These are phyloP conservation scores for Coemansia umbellata DNA, from an alignment of 192 early-diverging fungal species.

Conservation along the genomic window DNA sequence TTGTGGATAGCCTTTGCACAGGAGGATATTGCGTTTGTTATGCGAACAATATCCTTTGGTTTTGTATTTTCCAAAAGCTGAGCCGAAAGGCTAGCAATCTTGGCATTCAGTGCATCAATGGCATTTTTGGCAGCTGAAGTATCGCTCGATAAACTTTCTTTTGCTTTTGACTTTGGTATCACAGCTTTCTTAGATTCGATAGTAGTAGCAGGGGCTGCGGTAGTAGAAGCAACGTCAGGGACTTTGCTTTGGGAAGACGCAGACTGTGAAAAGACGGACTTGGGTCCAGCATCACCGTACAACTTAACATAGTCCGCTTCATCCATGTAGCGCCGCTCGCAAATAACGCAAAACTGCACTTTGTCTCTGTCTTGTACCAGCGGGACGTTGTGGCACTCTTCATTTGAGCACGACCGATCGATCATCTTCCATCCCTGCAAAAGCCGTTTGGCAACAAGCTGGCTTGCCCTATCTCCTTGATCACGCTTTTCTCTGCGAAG, in stretches of 20 bases:
- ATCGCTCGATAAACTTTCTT: too few relatives aligned
- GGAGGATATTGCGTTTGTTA: slow-evolving; percentile 20
- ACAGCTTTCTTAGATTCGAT: too few relatives aligned
- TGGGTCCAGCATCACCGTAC: slow-evolving; percentile 10
- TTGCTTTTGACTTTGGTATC: neutral
- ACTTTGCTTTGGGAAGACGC: too few relatives aligned
- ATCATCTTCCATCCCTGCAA: slow-evolving; percentile 47
- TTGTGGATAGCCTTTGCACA: slow-evolving; percentile 22
- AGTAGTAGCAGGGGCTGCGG: too few relatives aligned
- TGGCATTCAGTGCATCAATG: slow-evolving; percentile 15
- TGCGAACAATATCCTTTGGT: slow-evolving; percentile 12
- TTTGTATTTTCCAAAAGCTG: slow-evolving; percentile 8
- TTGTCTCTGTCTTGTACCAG: slow-evolving; percentile 28
- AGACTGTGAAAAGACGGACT: too few relatives aligned
- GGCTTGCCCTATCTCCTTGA: slow-evolving; percentile 35
- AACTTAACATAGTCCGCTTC: slow-evolving; percentile 25
- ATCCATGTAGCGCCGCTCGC: slow-evolving; percentile 37
- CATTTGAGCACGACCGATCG: slow-evolving; percentile 30
- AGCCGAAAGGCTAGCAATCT: slow-evolving; percentile 19
- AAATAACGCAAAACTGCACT: slow-evolving; percentile 38
- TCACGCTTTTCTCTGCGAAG: slow-evolving; percentile 15
- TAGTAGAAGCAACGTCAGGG: too few relatives aligned
- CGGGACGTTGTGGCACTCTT: slow-evolving; percentile 26
- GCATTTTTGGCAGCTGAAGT: slow-evolving; percentile 1
- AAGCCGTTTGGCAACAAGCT: slow-evolving; percentile 36